Percentiles rank a stretch among this genome's conserved stretches.
Evolutionary conservation across 352 stramenopile genomes (phyloP).

Genomic region (Globisporangium cystogenes): DNA sequence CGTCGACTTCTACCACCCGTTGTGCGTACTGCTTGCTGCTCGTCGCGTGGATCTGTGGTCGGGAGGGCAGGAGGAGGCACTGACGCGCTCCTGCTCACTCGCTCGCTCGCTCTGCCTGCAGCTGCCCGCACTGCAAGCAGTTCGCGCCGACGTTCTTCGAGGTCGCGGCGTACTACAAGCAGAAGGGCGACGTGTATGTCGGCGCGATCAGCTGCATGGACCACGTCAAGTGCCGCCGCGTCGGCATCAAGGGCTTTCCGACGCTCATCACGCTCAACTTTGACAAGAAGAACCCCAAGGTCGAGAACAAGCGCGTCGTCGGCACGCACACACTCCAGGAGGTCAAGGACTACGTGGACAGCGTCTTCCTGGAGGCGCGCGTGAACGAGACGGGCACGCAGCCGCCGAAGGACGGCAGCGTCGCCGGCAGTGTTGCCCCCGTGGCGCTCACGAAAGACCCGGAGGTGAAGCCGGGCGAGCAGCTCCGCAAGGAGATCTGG

Average conservation of each 20-base stretch:
- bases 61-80: neutral
- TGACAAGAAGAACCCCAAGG: conserved; percentile 53
- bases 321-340: conserved; percentile 77
- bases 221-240: conserved; percentile 75
- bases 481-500: conserved; percentile 46
- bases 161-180: conserved; percentile 70
- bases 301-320: conserved; percentile 70
- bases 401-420: conserved; percentile 21
- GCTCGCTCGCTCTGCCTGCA: conserved; percentile 9
- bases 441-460: neutral
- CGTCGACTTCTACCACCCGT: conserved; percentile 85
- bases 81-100: neutral
- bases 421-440: too few species aligned
- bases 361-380: conserved; percentile 46
- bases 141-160: conserved; percentile 65
- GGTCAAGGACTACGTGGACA: conserved; percentile 66
- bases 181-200: conserved; percentile 56
- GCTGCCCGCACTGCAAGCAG: conserved; percentile 77
- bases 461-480: conserved; percentile 25
- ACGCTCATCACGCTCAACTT: conserved; percentile 79
- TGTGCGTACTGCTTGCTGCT: conserved; percentile 31
- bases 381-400: conserved; percentile 68
- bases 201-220: conserved; percentile 84
- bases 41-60: neutral
- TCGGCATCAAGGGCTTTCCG: conserved; percentile 76